Evolutionary conservation across 2,329 filamentous ascomycete genomes (phyloP).

Genomic region (Fusarium austroafricanum): DNA sequence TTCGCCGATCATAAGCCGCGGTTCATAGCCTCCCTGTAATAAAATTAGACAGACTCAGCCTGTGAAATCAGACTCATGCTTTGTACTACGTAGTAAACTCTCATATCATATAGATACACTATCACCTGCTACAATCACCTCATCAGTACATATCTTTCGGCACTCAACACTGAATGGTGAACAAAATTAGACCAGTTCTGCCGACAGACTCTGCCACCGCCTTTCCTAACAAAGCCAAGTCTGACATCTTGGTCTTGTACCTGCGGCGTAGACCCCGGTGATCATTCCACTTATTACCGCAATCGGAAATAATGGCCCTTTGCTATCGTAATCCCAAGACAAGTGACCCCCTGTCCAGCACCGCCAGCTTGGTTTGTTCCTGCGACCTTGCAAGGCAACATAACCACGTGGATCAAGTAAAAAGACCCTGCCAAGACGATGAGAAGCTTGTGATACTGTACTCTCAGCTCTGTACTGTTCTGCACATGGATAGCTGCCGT

Average conservation of each 20-base stretch:
- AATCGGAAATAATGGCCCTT: neutral
- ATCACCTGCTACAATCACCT: neutral
- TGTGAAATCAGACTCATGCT: too few relatives aligned
- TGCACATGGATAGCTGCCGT: neutral
- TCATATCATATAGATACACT: too few relatives aligned
- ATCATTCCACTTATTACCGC: slow-evolving; percentile 28
- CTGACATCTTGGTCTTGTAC: neutral
- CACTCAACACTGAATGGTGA: neutral
- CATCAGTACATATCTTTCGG: neutral
- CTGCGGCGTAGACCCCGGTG: neutral
- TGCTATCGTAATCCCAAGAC: too few relatives aligned
- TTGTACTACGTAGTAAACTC: too few relatives aligned
- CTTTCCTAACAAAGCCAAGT: neutral
- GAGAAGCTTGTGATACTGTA: slow-evolving; percentile 5
- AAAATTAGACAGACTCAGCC: neutral
- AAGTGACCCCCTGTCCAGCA: neutral
- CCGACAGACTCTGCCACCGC: slow-evolving; percentile 3
- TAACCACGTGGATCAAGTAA: slow-evolving; percentile 3
- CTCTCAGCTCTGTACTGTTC: too few relatives aligned
- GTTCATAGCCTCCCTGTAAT: neutral
- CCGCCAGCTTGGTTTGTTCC: slow-evolving; percentile 10
- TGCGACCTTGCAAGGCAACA: neutral
- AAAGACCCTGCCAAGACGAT: neutral
- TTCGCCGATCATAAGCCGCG: slow-evolving; percentile 1
- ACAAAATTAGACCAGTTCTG: neutral